phyloP scores from a whole-genome alignment of 177 flowering plant genomes.

The Vitis hybrid region DNA sequence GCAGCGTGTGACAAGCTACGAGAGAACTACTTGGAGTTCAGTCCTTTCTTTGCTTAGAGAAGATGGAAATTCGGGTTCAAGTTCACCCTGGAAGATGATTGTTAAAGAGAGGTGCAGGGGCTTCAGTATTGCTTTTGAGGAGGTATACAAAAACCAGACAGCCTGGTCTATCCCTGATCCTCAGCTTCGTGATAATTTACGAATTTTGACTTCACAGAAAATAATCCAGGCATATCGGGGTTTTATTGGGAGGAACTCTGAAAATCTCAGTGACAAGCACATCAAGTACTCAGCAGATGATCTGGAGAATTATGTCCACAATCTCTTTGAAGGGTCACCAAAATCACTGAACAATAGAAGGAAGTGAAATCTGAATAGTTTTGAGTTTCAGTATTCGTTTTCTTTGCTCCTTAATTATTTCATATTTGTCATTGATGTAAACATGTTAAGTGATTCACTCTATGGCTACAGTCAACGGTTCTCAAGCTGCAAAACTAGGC shows the following conservation, averaged over 20 bases:
- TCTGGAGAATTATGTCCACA: constrained; percentile 23
- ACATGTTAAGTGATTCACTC: background rate
- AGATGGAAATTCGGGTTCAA: constrained; percentile 21
- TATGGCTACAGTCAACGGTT: background rate
- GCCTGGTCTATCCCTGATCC: constrained; percentile 41
- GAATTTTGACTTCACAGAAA: constrained; percentile 31
- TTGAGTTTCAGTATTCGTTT: constrained; percentile 8
- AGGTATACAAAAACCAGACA: constrained; percentile 43
- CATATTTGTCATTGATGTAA: background rate
- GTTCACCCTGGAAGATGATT: constrained; percentile 13
- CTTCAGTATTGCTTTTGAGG: constrained; percentile 44
- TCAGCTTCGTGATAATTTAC: constrained; percentile 41
- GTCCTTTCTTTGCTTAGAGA: constrained; percentile 30
- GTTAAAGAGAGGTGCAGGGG: constrained; percentile 31
- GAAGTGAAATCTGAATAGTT: constrained; percentile 13
- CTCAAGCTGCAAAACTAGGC: background rate
- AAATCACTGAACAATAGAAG: constrained; percentile 23
- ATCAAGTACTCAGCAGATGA: constrained; percentile 39
- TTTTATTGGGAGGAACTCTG: constrained; percentile 20
- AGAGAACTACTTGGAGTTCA: constrained; percentile 44
- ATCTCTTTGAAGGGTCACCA: constrained; percentile 38
- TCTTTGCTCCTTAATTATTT: background rate
- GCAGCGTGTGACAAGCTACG: constrained; percentile 37
- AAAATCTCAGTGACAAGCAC: constrained; percentile 23
- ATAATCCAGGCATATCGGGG: constrained; percentile 34